Evolutionary conservation across 139 green algal species (phyloP).

Genomic region (Protoeuglena noctilucae): DNA sequence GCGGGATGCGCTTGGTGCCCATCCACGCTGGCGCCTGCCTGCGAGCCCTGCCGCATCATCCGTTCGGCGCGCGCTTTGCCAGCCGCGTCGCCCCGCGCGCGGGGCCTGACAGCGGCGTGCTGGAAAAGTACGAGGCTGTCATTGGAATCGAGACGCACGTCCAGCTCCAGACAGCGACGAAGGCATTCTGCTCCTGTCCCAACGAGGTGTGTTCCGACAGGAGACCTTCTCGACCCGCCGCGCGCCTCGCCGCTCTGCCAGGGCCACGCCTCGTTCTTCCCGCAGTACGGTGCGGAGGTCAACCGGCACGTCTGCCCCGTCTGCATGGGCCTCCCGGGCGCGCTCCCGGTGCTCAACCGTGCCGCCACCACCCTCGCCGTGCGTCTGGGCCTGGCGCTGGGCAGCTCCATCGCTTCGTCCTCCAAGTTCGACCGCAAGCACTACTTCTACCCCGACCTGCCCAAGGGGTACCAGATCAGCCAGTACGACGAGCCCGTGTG

Average conservation of each 20-base stretch:
- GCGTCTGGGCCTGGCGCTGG: conserved; percentile 65
- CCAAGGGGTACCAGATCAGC: conserved; percentile 93
- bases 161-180: conserved; percentile 82
- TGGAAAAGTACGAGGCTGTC: conserved; percentile 70
- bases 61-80: no score
- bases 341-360: not conserved
- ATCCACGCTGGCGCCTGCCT: no score
- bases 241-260: no score
- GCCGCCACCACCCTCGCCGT: conserved; percentile 29
- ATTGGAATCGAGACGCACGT: conserved; percentile 98
- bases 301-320: conserved; percentile 89
- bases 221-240: no score
- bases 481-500: conserved; percentile 85
- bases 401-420: conserved; percentile 38
- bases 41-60: no score
- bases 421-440: conserved; percentile 99
- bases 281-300: conserved; percentile 67
- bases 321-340: conserved; percentile 78
- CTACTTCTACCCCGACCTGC: conserved; percentile 98
- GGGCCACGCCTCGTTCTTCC: no score
- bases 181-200: conserved; percentile 87
- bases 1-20: no score
- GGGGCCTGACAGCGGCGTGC: no score
- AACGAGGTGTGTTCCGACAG: no score
- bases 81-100: no score